Percentiles rank a stretch among this genome's conserved stretches.
Conservation (phyloP, 495 filamentous ascomycete species). For the Penicillium flavigenum region DNA sequence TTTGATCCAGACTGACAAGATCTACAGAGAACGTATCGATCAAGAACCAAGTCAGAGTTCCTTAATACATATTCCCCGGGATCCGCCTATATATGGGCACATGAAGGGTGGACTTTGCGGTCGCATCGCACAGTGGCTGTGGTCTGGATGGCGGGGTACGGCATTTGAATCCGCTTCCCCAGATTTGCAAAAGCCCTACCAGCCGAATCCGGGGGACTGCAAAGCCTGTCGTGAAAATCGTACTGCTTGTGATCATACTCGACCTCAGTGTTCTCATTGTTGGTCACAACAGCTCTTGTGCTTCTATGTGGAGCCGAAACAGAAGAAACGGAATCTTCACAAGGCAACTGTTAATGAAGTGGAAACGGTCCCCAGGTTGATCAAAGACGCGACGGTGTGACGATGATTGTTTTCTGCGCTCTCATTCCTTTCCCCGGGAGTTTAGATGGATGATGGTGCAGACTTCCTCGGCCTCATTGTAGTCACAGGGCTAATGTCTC, state of each 20-base stretch:
- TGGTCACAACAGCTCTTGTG: slow-evolving; percentile 40
- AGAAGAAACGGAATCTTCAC: background rate
- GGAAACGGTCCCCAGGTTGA: background rate
- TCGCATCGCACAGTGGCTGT: slow-evolving; percentile 24
- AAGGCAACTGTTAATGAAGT: background rate
- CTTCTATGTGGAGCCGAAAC: slow-evolving; percentile 34
- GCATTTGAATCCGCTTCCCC: slow-evolving; percentile 8
- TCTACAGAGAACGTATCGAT: slow-evolving; percentile 5
- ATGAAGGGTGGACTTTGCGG: slow-evolving; percentile 14
- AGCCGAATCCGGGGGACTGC: slow-evolving; percentile 21
- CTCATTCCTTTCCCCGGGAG: background rate
- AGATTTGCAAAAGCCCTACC: slow-evolving; percentile 6
- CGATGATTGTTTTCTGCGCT: background rate
- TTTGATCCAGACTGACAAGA: background rate
- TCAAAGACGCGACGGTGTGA: background rate
- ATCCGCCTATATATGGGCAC: background rate
- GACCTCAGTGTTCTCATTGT: slow-evolving; percentile 40
- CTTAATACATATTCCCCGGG: background rate
- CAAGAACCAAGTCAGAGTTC: slow-evolving; percentile 1
- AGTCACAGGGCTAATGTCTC: too few relatives aligned
- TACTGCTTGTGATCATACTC: slow-evolving; percentile 34
- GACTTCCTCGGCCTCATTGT: background rate
- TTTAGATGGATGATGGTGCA: background rate
- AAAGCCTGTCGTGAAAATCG: slow-evolving; percentile 35
- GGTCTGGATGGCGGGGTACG: slow-evolving; percentile 22